Evolutionary conservation across 148 eudicot species (phyloP), one percentile per base, ranked within the genome.

Genomic region (Camellia lanceoleosa): DNA sequence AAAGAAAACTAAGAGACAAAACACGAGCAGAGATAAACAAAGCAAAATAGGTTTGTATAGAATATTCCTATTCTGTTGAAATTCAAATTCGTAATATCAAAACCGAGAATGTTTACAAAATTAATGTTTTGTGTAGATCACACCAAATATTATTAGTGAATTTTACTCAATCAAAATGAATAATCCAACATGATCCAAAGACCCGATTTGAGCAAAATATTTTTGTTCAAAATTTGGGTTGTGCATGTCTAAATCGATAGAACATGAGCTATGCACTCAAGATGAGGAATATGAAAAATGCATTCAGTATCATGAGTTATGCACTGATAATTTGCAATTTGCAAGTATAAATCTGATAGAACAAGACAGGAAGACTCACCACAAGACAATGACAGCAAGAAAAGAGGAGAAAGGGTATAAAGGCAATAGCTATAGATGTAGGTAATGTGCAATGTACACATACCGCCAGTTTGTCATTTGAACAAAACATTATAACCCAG

Each of bases 401-500:
- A 20, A 18, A 80, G 30, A 54, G 47, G 65, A 79, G 14, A 76
- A 49, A 10, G 19, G 14, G 47, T 19, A 44, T 55, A 67, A 55
- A 44, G 20, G 68, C 10, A 64, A 67, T 38, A 61, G 30, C 30
- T 23, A 23, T 23, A 23, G 30, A 23, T 23, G 30, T 0, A 23
- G 30, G 30, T 23, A 23, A 23, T 23, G 30, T 63, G 58, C 61
- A 55, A 73, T 42, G 63, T 59, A 51, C 23, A 13, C 87, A 77
- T 89, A 96, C 98, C 91, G 86, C 99, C 99, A 96, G 85, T 96
- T 96, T 64, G 98, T 96, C 99, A 96, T 96, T 85, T 96, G 98
- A 81, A 96, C 92, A 89, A 96, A 96, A 73, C 98, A 93, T 83
- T 88, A 85, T 83, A 93, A 84, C 23, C 99, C 99, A 14, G 92